A percentile compares a stretch with the other conserved stretches of the same genome.
Evolutionary conservation across 73 alveolate genomes (phyloP).

Genomic region (Paramecium caudatum): DNA sequence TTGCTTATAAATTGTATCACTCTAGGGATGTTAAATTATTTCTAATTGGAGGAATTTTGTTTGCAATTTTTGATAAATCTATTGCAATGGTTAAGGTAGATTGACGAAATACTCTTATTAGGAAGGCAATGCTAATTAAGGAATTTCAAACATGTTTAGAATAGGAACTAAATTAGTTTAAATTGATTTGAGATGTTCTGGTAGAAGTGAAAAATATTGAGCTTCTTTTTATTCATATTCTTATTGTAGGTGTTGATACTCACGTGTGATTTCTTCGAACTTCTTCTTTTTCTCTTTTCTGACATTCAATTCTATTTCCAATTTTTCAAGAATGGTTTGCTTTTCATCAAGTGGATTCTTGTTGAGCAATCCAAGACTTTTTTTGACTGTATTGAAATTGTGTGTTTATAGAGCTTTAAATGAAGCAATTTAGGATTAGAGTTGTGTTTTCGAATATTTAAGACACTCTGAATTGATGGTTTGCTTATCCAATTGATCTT

Average conservation of each 20-base stretch:
- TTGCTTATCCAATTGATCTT: conserved; percentile 30
- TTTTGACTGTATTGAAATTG: neutral
- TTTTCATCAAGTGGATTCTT: conserved; percentile 34
- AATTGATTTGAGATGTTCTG: conserved; percentile 18
- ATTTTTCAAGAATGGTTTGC: neutral
- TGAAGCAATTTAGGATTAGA: neutral
- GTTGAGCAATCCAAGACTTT: conserved; percentile 13
- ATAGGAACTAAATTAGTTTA: neutral
- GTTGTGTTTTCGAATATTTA: conserved; percentile 12
- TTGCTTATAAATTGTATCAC: conserved; percentile 8
- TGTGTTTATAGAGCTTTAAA: neutral
- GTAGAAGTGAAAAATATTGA: neutral
- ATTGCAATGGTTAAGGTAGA: conserved; percentile 26
- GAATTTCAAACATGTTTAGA: conserved; percentile 13
- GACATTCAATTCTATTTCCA: conserved; percentile 51
- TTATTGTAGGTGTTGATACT: neutral
- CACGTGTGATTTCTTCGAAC: conserved; percentile 38
- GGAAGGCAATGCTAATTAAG: conserved; percentile 44
- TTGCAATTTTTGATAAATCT: conserved; percentile 54
- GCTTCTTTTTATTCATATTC: conserved; percentile 10
- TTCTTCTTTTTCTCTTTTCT: conserved; percentile 40
- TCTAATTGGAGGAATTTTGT: conserved; percentile 37
- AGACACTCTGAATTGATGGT: conserved; percentile 51
- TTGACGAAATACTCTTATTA: neutral
- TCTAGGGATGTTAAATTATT: neutral